These are phyloP conservation scores for Staphylotrichum longicolle DNA, from an alignment of 495 filamentous ascomycete genomes.

Conservation along the genomic window DNA sequence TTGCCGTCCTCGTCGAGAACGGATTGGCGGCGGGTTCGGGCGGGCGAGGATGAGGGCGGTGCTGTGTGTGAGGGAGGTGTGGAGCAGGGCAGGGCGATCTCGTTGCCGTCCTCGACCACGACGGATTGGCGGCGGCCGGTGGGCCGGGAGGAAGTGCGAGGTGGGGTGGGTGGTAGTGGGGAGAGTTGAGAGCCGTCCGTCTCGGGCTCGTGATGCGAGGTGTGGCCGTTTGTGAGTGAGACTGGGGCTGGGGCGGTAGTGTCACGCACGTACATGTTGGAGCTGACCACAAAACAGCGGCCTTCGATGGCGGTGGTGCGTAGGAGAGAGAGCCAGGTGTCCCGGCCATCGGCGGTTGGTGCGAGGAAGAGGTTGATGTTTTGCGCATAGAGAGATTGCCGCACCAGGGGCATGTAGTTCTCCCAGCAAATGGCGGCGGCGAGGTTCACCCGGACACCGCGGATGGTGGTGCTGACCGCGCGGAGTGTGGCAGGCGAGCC, in stretches of 20 bases:
- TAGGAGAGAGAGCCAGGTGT: slow-evolving; percentile 82
- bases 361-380: slow-evolving; percentile 93
- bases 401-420: slow-evolving; percentile 89
- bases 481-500: slow-evolving; percentile 77
- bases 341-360: slow-evolving; percentile 82
- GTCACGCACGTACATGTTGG: slow-evolving; percentile 72
- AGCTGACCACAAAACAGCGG: slow-evolving; percentile 79
- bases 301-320: slow-evolving; percentile 78
- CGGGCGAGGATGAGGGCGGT: not conserved
- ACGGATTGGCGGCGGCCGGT: slow-evolving; percentile 30
- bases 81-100: slow-evolving; percentile 38
- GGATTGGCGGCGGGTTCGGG: slow-evolving; percentile 25
- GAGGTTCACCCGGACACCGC: slow-evolving; percentile 71
- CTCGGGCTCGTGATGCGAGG: slow-evolving; percentile 2
- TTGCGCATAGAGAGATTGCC: slow-evolving; percentile 72
- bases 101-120: slow-evolving; percentile 39
- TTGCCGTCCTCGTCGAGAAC: slow-evolving; percentile 47
- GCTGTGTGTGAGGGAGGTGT: not conserved
- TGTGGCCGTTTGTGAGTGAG: slow-evolving; percentile 2
- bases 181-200: not conserved
- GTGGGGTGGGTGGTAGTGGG: not conserved
- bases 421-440: slow-evolving; percentile 96
- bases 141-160: not conserved
- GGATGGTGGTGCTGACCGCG: slow-evolving; percentile 77
- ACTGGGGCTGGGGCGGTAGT: not conserved